These are phyloP conservation scores for Cucumis hystrix DNA, from an alignment of 306 rosid genomes.

Conservation along the genomic window DNA sequence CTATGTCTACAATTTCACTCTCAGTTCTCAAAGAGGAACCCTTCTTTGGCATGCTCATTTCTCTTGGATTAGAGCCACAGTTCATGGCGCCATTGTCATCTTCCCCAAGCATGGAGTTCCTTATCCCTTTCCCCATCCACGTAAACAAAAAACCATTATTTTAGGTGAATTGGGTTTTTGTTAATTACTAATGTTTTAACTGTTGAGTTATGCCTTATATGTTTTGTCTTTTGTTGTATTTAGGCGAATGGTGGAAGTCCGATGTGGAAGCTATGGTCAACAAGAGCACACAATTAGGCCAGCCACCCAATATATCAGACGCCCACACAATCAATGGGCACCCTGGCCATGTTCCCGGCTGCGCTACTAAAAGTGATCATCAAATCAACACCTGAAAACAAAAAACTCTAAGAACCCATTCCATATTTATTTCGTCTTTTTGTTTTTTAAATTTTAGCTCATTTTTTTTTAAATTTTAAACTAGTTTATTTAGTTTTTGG, in stretches of 20 bases:
- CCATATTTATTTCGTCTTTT: no score
- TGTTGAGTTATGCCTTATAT: background rate
- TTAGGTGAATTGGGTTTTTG: conserved; percentile 19
- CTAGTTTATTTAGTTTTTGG: no score
- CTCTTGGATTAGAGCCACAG: conserved; percentile 62
- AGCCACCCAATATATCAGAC: conserved; percentile 60
- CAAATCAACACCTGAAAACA: background rate
- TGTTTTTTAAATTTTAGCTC: no score
- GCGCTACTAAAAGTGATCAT: conserved; percentile 47
- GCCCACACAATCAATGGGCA: conserved; percentile 57
- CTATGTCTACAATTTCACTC: conserved; percentile 51
- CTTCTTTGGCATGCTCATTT: conserved; percentile 81
- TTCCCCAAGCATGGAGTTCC: conserved; percentile 47
- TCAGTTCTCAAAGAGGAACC: conserved; percentile 62
- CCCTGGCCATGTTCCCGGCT: conserved; percentile 43
- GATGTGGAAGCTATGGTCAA: conserved; percentile 58
- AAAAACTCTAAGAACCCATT: no score
- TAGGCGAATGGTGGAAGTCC: conserved; percentile 76
- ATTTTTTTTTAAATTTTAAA: no score
- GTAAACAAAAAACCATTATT: conserved; percentile 39
- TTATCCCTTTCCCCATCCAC: conserved; percentile 57
- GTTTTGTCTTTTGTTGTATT: background rate
- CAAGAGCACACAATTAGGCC: conserved; percentile 30
- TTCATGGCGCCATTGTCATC: conserved; percentile 59
- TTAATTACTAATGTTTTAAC: no score